A percentile compares a stretch with the other conserved stretches of the same genome.
phyloP scores from a whole-genome alignment of 257 asterid species.

The Coffea eugenioides region DNA sequence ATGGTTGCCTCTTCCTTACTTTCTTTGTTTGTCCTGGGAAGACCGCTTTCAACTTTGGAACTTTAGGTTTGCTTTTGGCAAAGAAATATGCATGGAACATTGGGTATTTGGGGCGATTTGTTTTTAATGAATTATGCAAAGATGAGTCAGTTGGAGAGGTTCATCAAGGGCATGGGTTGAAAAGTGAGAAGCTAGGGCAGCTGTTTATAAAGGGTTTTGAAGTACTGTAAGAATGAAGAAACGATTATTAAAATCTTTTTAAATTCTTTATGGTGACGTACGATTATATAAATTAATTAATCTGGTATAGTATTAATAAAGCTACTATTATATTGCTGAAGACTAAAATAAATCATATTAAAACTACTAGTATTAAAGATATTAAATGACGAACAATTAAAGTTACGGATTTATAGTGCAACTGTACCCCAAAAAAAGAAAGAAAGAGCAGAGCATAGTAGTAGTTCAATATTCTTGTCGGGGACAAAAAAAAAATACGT shows the following conservation, averaged over 20 bases:
- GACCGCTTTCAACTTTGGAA: background rate
- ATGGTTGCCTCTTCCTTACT: background rate
- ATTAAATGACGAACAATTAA: too few species aligned
- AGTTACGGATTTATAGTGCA: too few species aligned
- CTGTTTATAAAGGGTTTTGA: background rate
- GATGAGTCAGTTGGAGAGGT: conserved; percentile 18
- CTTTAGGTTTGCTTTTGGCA: background rate
- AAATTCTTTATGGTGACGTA: background rate
- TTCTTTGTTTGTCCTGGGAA: background rate
- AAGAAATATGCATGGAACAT: background rate
- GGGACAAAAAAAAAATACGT: background rate
- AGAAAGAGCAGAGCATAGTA: too few species aligned
- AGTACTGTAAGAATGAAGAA: background rate
- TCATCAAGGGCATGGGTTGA: background rate
- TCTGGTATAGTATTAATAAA: background rate
- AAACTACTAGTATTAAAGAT: too few species aligned
- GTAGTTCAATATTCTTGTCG: background rate
- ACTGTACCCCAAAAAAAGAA: too few species aligned
- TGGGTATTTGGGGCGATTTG: background rate
- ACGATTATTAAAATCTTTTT: background rate
- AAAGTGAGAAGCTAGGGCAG: conserved; percentile 4
- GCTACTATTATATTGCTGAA: background rate
- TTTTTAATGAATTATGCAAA: conserved; percentile 12
- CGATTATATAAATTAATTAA: background rate
- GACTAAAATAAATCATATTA: background rate